phyloP scores from a whole-genome alignment of 768 basidiomycete species.

The Phanerochaete sordida region DNA sequence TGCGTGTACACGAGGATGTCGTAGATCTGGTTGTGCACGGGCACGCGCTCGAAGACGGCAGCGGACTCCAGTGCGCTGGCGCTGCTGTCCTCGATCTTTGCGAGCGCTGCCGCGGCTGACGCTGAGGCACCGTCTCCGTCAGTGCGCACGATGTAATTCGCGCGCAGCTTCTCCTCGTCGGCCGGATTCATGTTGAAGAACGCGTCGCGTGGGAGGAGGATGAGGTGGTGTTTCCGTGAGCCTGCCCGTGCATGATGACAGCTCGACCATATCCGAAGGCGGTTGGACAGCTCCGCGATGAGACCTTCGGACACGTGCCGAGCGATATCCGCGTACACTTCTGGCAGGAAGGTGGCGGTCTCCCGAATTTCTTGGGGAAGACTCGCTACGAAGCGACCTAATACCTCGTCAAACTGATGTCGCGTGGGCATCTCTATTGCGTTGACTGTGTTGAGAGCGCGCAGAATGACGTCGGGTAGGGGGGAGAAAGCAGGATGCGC shows the following conservation, averaged over 20 bases:
- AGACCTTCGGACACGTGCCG: constrained; percentile 39
- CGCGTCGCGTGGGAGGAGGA: constrained; percentile 58
- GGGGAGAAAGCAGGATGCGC: constrained; percentile 52
- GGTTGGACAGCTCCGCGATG: constrained; percentile 31
- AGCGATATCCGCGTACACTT: constrained; percentile 50
- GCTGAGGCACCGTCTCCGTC: constrained; percentile 30
- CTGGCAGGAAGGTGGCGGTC: constrained; percentile 53
- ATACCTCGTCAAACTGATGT: constrained; percentile 45
- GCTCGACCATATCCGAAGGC: constrained; percentile 48
- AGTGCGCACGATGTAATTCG: constrained; percentile 41
- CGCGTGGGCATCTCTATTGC: constrained; percentile 60
- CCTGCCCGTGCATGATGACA: constrained; percentile 62
- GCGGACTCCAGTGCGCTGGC: constrained; percentile 27
- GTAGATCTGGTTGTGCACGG: constrained; percentile 64
- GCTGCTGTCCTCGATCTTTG: constrained; percentile 20
- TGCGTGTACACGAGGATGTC: constrained; percentile 68
- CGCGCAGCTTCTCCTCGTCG: constrained; percentile 48
- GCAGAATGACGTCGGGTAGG: constrained; percentile 52
- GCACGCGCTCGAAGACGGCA: constrained; percentile 56
- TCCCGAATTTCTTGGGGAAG: constrained; percentile 56
- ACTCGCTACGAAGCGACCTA: constrained; percentile 45
- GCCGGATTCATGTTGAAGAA: constrained; percentile 47
- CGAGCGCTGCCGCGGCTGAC: constrained; percentile 1
- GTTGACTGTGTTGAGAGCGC: constrained; percentile 51
- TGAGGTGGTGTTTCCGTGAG: constrained; percentile 52